Conservation (phyloP, 2,329 filamentous ascomycete genomes). For the Aspergillus ruber region DNA sequence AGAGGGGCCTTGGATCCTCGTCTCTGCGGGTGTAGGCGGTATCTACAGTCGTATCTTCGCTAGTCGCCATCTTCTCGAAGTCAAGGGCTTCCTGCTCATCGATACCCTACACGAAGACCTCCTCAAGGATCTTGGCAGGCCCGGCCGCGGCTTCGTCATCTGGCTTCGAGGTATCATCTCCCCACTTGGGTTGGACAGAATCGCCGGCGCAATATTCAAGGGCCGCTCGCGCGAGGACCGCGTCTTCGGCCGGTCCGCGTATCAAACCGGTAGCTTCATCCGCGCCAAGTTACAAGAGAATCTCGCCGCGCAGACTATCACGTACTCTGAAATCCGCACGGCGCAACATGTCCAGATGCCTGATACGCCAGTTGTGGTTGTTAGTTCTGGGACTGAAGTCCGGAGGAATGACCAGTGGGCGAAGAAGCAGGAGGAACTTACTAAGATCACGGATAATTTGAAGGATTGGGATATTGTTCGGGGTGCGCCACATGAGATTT, state of each 20-base stretch:
- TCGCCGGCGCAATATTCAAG: slow-evolving; percentile 73
- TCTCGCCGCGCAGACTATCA: slow-evolving; percentile 76
- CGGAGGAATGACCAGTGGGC: slow-evolving; percentile 67
- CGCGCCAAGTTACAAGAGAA: slow-evolving; percentile 92
- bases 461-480: slow-evolving; percentile 80
- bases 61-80: slow-evolving; percentile 66
- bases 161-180: slow-evolving; percentile 84
- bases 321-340: slow-evolving; percentile 71
- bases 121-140: slow-evolving; percentile 57
- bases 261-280: slow-evolving; percentile 75
- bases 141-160: slow-evolving; percentile 70
- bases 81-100: slow-evolving; percentile 75
- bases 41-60: slow-evolving; percentile 90
- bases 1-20: slow-evolving; percentile 79
- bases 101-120: slow-evolving; percentile 87
- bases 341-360: slow-evolving; percentile 71
- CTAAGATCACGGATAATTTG: slow-evolving; percentile 70
- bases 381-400: slow-evolving; percentile 73
- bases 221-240: slow-evolving; percentile 76
- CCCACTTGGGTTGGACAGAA: slow-evolving; percentile 75
- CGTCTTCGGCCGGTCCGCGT: slow-evolving; percentile 71
- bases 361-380: slow-evolving; percentile 69
- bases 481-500: slow-evolving; percentile 78
- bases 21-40: slow-evolving; percentile 78
- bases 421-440: slow-evolving; percentile 76